Percentiles rank a stretch among this genome's conserved stretches.
phyloP scores from a whole-genome alignment of 768 basidiomycete species.

The Auricularia sp. region DNA sequence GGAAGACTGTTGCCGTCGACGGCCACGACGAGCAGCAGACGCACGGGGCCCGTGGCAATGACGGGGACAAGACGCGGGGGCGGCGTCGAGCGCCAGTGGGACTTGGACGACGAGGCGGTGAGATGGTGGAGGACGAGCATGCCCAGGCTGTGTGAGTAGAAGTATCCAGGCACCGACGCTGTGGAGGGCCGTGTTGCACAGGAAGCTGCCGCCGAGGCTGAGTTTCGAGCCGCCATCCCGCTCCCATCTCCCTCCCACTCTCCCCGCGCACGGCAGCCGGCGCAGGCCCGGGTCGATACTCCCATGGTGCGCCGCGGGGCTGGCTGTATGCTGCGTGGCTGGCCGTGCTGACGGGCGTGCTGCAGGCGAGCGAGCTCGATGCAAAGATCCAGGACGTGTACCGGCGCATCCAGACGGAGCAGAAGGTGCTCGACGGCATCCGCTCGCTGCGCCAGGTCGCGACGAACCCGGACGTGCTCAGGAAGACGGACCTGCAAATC shows the following conservation, averaged over 20 bases:
- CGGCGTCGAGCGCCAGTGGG: not conserved
- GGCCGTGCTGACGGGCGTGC: too few species aligned
- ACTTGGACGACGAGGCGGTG: not conserved
- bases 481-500: slow-evolving; percentile 74
- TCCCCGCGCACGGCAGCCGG: too few species aligned
- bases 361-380: slow-evolving; percentile 40
- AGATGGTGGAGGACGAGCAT: not conserved
- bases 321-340: too few species aligned
- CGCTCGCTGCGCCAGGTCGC: slow-evolving; percentile 73
- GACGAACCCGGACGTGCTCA: slow-evolving; percentile 74
- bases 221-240: too few species aligned
- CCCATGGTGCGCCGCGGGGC: too few species aligned
- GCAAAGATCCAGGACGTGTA: slow-evolving; percentile 88
- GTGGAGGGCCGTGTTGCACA: too few species aligned
- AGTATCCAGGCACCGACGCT: not conserved
- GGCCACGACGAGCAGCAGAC: slow-evolving; percentile 39
- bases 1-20: slow-evolving; percentile 35
- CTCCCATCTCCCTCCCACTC: too few species aligned
- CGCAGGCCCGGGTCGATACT: too few species aligned
- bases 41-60: not conserved
- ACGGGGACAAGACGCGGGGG: not conserved
- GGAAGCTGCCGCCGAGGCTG: too few species aligned
- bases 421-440: slow-evolving; percentile 82
- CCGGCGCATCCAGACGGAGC: slow-evolving; percentile 84
- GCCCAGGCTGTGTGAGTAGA: too few species aligned